phyloP scores from a whole-genome alignment of 805 yeast genomes.

The Zygoascus ofunaensis region DNA sequence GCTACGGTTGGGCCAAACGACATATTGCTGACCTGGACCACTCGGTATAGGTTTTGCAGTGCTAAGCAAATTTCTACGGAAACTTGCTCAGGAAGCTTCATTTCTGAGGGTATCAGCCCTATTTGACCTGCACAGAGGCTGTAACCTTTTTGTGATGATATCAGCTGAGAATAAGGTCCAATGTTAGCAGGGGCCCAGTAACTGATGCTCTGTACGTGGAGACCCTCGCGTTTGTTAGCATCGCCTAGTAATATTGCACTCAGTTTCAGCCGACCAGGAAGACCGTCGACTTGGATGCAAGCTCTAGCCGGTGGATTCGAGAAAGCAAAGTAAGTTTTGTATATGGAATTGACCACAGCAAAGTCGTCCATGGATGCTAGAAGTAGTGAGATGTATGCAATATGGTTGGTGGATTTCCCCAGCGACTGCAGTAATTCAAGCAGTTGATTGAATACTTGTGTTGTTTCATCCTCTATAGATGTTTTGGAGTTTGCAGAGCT shows the following conservation, averaged over 20 bases:
- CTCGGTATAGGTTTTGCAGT: slow-evolving; percentile 63
- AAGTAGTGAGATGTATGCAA: slow-evolving; percentile 53
- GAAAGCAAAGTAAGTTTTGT: slow-evolving; percentile 39
- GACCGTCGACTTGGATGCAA: slow-evolving; percentile 58
- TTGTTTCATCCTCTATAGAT: slow-evolving; percentile 11
- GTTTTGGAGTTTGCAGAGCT: not conserved
- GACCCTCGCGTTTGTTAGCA: slow-evolving; percentile 36
- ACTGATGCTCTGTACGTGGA: slow-evolving; percentile 87
- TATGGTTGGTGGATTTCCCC: slow-evolving; percentile 26
- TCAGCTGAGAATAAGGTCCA: slow-evolving; percentile 93
- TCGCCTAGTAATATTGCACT: slow-evolving; percentile 27
- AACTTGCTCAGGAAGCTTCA: slow-evolving; percentile 39
- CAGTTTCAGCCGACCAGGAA: slow-evolving; percentile 53
- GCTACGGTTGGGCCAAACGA: slow-evolving; percentile 43
- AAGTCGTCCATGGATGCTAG: slow-evolving; percentile 61
- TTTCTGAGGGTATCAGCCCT: slow-evolving; percentile 64
- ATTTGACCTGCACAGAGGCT: slow-evolving; percentile 84
- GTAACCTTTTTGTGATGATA: slow-evolving; percentile 37
- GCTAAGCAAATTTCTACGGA: slow-evolving; percentile 41
- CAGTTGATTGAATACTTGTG: slow-evolving; percentile 11
- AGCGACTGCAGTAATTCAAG: not conserved
- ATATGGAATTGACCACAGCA: slow-evolving; percentile 49
- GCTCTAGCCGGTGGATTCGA: slow-evolving; percentile 69
- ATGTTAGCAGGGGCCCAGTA: slow-evolving; percentile 99
- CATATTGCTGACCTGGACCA: slow-evolving; percentile 47